phyloP scores from a whole-genome alignment of 768 basidiomycete genomes.

The Mycena galopus region DNA sequence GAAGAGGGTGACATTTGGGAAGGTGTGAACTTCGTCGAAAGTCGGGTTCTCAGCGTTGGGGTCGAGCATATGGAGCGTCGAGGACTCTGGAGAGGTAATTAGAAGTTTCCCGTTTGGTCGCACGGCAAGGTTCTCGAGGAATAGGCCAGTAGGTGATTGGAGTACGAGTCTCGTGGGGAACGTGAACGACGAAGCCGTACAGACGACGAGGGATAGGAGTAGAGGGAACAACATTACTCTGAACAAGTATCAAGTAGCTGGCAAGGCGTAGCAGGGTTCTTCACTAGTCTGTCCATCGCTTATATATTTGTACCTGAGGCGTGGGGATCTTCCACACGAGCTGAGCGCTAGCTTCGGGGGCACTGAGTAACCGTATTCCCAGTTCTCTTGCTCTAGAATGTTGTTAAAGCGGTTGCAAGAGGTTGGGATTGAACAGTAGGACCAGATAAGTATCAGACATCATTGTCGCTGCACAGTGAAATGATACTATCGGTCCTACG shows the following conservation, averaged over 20 bases:
- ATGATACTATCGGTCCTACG: slow-evolving; percentile 12
- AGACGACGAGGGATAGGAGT: slow-evolving; percentile 11
- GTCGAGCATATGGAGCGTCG: slow-evolving; percentile 16
- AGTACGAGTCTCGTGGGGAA: slow-evolving; percentile 16
- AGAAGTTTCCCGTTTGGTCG: slow-evolving; percentile 19
- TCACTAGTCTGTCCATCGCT: slow-evolving; percentile 8
- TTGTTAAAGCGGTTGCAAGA: slow-evolving; percentile 5
- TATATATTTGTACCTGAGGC: slow-evolving; percentile 14
- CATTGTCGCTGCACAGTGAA: slow-evolving; percentile 15
- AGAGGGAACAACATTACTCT: slow-evolving; percentile 18
- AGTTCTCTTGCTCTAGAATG: slow-evolving; percentile 6
- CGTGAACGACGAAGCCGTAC: slow-evolving; percentile 12
- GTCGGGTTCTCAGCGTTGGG: slow-evolving; percentile 13
- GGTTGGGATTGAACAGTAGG: slow-evolving; percentile 5
- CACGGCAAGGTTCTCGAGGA: slow-evolving; percentile 27
- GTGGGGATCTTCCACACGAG: slow-evolving; percentile 18
- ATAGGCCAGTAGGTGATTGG: slow-evolving; percentile 12
- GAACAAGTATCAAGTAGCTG: slow-evolving; percentile 10
- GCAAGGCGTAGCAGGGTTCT: slow-evolving; percentile 4
- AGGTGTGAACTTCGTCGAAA: slow-evolving; percentile 19
- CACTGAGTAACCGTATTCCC: slow-evolving; percentile 16
- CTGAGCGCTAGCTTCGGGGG: slow-evolving; percentile 14
- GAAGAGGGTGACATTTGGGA: slow-evolving; percentile 23
- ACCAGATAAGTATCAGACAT: slow-evolving; percentile 10
- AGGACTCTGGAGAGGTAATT: slow-evolving; percentile 14